Percentiles rank a stretch among this genome's conserved stretches.
Conservation (phyloP, 495 filamentous ascomycete species). For the Evernia prunastri region DNA sequence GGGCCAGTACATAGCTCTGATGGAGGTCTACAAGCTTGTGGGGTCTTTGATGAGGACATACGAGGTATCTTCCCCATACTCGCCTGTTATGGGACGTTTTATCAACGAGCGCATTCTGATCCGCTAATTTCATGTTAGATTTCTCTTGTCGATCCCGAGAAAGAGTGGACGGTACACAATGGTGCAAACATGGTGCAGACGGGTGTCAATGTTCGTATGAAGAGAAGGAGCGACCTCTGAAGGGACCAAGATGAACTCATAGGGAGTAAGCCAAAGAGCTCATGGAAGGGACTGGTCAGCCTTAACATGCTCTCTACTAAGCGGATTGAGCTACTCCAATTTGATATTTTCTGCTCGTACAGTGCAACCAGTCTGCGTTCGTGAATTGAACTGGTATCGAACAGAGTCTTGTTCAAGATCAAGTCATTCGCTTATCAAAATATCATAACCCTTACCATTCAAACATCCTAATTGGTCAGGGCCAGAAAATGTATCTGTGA, state of each 20-base stretch:
- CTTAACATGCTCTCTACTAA: too few species aligned
- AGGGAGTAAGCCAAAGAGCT: not conserved
- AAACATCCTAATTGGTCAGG: too few species aligned
- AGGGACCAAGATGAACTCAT: not conserved
- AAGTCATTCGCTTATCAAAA: too few species aligned
- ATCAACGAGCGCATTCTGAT: not conserved
- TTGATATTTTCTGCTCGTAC: too few species aligned
- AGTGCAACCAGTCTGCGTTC: too few species aligned
- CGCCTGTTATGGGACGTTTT: not conserved
- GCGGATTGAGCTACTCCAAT: too few species aligned
- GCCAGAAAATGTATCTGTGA: too few species aligned
- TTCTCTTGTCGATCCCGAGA: not conserved
- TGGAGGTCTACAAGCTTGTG: constrained; percentile 51
- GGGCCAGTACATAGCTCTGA: constrained; percentile 49
- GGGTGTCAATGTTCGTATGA: constrained; percentile 5
- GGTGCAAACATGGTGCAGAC: not conserved
- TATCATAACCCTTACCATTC: too few species aligned
- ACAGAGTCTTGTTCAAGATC: too few species aligned
- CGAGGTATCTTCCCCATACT: constrained; percentile 36
- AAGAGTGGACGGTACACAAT: not conserved
- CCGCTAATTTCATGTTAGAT: not conserved
- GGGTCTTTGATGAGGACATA: constrained; percentile 47
- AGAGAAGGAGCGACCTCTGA: not conserved
- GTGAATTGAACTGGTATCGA: too few species aligned
- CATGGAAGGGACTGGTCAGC: too few species aligned